phyloP scores from a whole-genome alignment of 2,329 filamentous ascomycete genomes.

The Diaporthe australafricana region DNA sequence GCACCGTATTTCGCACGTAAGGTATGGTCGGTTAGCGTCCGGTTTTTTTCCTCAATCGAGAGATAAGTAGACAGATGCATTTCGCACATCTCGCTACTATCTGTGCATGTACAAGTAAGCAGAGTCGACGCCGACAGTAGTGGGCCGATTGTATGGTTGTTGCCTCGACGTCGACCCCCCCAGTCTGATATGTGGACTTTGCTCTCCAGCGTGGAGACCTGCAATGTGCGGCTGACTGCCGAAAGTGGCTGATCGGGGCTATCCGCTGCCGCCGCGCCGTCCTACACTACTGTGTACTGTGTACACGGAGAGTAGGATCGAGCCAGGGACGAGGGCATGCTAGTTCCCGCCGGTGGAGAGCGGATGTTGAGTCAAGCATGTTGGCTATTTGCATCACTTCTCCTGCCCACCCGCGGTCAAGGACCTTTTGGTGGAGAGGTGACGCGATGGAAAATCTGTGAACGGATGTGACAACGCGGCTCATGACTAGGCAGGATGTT shows the following conservation, averaged over 20 bases:
- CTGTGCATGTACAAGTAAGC: neutral
- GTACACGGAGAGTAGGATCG: neutral
- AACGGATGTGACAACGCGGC: neutral
- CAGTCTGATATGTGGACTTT: neutral
- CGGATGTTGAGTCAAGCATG: neutral
- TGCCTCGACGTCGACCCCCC: conserved; percentile 2
- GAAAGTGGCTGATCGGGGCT: conserved; percentile 21
- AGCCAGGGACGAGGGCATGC: conserved; percentile 9
- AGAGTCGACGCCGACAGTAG: neutral
- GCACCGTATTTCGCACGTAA: neutral
- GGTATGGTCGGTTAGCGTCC: neutral
- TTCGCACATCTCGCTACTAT: neutral
- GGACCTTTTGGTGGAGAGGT: neutral
- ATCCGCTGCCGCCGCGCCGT: conserved; percentile 3
- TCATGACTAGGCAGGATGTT: neutral
- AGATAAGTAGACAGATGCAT: neutral
- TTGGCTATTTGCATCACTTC: too few relatives aligned
- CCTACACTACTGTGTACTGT: neutral
- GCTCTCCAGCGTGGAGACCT: conserved; percentile 3
- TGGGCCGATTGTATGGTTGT: neutral
- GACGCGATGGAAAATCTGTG: neutral
- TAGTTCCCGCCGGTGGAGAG: neutral
- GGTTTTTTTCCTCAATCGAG: neutral
- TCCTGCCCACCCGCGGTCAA: neutral
- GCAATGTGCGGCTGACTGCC: conserved; percentile 16